Base-by-base conservation (phyloP, 2,329 filamentous ascomycete genomes). In the Fusarium sp. region DNA sequence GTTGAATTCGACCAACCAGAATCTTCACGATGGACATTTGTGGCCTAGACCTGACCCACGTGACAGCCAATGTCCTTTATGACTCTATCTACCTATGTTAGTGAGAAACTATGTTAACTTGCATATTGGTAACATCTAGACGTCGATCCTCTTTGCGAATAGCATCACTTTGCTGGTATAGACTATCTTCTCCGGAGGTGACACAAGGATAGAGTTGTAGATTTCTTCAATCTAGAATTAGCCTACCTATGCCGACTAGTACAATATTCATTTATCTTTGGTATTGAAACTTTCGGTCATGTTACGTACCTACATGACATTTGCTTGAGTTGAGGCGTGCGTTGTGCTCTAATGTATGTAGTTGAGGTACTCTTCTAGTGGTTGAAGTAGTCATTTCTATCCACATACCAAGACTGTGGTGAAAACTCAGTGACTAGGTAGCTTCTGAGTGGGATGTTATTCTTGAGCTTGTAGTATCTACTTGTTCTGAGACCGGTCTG, bases 1-100 rank as follows among this genome's bases (percentile, higher is more conserved):
- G 52, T 50, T 43, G 26, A 63, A 48, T 21, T 66, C 28, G 60
- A 53, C 70, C 58, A 71, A 72, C 70, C 56, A 62, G 44, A 54
- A 46, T 23, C 61, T 43, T 54, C 43, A 49, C 58, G 54, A 72
- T 44, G 42, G 19, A 43, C 39, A 26, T 56, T 65, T 53, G 48
- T 65, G 61, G 60, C 25, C 45, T 52, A 66, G 48, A 30, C 16
- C 25, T 34, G 46, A 18, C 18, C 41, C 66, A 69, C 66, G 66
- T 69, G 66, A 70, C 51, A 52, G 31, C 52, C 7, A 37, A 37
- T 30, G 6, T 25, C 18, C 30, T 43, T 7, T 39, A 23, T 21
- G 26, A 26, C 14, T 39, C 21, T 23, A 44, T 50, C n/a, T 23
- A 44, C 45, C n/a, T 48, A 16, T 45, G 19, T 42, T 34, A 31